Evolutionary conservation across 495 filamentous ascomycete species (phyloP), one percentile per base, ranked within the genome.

Genomic region (Daldinia childiae): DNA sequence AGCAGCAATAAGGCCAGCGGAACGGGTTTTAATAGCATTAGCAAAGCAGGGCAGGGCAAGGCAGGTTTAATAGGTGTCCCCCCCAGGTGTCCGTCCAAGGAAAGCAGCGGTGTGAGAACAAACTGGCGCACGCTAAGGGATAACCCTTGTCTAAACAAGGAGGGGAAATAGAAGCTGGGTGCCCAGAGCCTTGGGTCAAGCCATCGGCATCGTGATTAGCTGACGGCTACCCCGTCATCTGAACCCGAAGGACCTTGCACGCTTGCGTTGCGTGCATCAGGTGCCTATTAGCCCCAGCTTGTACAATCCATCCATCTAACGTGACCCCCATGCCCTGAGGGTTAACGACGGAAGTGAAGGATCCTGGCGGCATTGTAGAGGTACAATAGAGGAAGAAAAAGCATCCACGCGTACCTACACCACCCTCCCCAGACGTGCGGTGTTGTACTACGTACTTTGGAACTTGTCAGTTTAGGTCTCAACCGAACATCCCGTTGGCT

Each of bases 21-120:
- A 64, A 71, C 69, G 62, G 64, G 57, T 64, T 48, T 48, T 64
- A 73, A 76, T 74, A 75, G 48, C 64, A 75, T 29, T 39, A 59
- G 38, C 57, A 59, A 19, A 14, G 14, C 57, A 59, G 12, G 34
- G 55, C 55, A 24, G 34, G 56, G 19, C 30, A 58, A 32, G 54
- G 1, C 24, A 43, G 57, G 36, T 27, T 19, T 66, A 68, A 43
- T 56, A 68, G 38, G 64, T 59, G 45, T 66, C 34, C 43, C 43
- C 55, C 55, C 63, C 58, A 61, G 57, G 57, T 61, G 57, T 65
- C 63, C 30, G 48, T 64, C 55, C 38, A 55, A 72, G 69, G 52
- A 70, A 75, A 77, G 76, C 76, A 67, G 76, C 76, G 76, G 76
- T 77, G 76, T 77, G 71, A 66, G 66, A 76, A 74, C 66, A 74